Evolutionary conservation across 2,329 filamentous ascomycete genomes (phyloP), one percentile per base, ranked within the genome.

Genomic region (Trichophyton simii): DNA sequence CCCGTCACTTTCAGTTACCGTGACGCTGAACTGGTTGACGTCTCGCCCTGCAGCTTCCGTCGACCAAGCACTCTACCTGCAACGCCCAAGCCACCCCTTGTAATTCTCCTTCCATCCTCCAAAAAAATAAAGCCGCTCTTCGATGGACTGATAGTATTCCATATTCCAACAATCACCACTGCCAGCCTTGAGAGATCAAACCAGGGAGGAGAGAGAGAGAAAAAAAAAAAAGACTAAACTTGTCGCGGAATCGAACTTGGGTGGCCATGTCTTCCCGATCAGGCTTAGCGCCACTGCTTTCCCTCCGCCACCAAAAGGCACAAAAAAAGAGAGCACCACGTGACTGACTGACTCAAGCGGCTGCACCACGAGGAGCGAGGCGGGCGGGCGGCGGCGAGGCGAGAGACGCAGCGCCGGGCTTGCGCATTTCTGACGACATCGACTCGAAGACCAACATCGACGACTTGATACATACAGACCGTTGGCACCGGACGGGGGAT

Each of bases 361-460:
- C 44, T 64, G 63, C 63, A 61, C 63, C 63, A 64, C 54, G 42
- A 22, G 36, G 25, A 48, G 22, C 13, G 25, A 63, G 57, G 31
- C 20, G 18, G 48, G 22, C 31, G 9, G 22, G 34, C 8, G 28
- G 28, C 52, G 52, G 20, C 50, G 52, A 20, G 41, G 52, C 52
- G 52, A 18, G 28, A 25, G 52, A n/a, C n/a, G n/a, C n/a, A 34
- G 58, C 63, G 60, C 63, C 58, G 60, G 41, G 58, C 61, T 61
- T 55, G 62, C 62, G 55, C 60, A 61, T 63, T 42, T 28, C 57
- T 28, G 11, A 22, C 48, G 25, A 11, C 13, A 3, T 15, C 15
- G 20, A 48, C 44, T 5, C 5, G 11, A 28, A 9, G 34, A 13
- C 8, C 9, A 9, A 13, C 34, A 9, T 38, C 13, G 34, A 13